These are phyloP conservation scores for Cryptococcus hybrid DNA, from an alignment of 1,284 basidiomycete species.

Conservation along the genomic window DNA sequence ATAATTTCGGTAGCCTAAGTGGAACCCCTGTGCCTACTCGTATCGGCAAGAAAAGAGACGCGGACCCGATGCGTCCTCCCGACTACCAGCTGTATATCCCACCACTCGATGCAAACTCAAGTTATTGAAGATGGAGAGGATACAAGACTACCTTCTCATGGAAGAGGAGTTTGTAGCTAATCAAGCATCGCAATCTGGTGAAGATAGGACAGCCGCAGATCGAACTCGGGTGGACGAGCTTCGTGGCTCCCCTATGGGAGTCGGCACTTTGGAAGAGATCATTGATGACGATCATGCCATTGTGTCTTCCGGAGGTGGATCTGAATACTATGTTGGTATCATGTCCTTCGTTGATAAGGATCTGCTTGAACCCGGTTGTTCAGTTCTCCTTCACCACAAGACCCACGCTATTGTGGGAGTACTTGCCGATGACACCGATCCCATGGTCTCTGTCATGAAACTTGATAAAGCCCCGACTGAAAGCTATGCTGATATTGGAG, in stretches of 20 bases:
- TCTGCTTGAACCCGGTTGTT: slow-evolving; percentile 92
- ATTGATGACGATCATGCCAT: slow-evolving; percentile 99
- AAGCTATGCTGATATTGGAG: slow-evolving; percentile 98
- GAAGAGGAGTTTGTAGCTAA: slow-evolving; percentile 98
- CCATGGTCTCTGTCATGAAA: slow-evolving; percentile 98
- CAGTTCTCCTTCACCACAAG: slow-evolving; percentile 95
- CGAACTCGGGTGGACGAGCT: slow-evolving; percentile 91
- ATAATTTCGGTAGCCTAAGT: slow-evolving; percentile 61
- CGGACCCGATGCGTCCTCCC: slow-evolving; percentile 86
- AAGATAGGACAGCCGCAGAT: slow-evolving; percentile 96
- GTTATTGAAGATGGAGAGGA: slow-evolving; percentile 92
- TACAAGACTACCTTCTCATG: slow-evolving; percentile 95
- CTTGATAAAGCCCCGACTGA: slow-evolving; percentile 98
- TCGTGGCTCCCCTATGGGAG: slow-evolving; percentile 92
- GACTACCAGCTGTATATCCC: slow-evolving; percentile 90
- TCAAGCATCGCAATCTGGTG: slow-evolving; percentile 79
- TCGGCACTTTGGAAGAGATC: slow-evolving; percentile 97
- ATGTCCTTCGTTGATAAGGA: slow-evolving; percentile 99
- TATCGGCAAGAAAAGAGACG: slow-evolving; percentile 94
- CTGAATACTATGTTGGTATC: slow-evolving; percentile 97
- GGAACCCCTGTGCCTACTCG: slow-evolving; percentile 98
- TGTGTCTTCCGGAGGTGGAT: slow-evolving; percentile 90
- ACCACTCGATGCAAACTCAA: slow-evolving; percentile 95
- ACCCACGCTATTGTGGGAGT: slow-evolving; percentile 94
- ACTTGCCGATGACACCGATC: slow-evolving; percentile 93